Evolutionary conservation across 2,329 filamentous ascomycete species (phyloP), one percentile per base, ranked within the genome.

Genomic region (Lasiodiplodia gonubiensis): DNA sequence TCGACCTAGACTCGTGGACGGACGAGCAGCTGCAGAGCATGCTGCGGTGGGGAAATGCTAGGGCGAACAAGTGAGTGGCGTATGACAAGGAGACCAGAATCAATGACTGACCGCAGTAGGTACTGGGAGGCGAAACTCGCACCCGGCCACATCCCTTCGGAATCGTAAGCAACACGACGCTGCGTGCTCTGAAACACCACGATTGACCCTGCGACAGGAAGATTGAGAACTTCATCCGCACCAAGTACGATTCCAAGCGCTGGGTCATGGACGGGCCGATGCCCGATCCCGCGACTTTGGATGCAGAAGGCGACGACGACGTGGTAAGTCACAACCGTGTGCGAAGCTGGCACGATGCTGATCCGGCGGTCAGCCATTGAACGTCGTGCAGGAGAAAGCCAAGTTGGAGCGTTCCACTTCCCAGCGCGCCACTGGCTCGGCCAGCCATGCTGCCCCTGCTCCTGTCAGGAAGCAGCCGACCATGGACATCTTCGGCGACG

Each of bases 161-260:
- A 99, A 83, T 88, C 92, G 83, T 86, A 79, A 67, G 73, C 83
- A 8, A 80, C 51, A 57, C 52, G 16, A n/a, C 39, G n/a, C 12
- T 16, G 33, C 48, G 18, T 33, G 48, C 35, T 23, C 11, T 46
- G 35, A 46, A 42, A 53, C 54, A 61, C 54, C 46, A 35, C 33
- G 35, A 57, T 53, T 66, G 42, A 69, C 66, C 14, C 21, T 46
- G 11, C 37, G 65, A 69, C 42, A 87, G 85, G 72, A 99, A 99
- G 86, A 98, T 99, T 74, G 95, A 99, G 86, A 99, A 98, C 84
- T 99, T 99, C 77, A 98, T 99, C 74, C 90, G 95, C 72, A 99
- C 96, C 67, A 99, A 99, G 81, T 99, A 99, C 80, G 95, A 99
- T 79, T 91, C 95, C 65, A 98, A 97, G 87, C 87, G 96, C 82